Evolutionary conservation across 1,139 yeast genomes (phyloP).

Genomic region (Sugiyamaella novakii): DNA sequence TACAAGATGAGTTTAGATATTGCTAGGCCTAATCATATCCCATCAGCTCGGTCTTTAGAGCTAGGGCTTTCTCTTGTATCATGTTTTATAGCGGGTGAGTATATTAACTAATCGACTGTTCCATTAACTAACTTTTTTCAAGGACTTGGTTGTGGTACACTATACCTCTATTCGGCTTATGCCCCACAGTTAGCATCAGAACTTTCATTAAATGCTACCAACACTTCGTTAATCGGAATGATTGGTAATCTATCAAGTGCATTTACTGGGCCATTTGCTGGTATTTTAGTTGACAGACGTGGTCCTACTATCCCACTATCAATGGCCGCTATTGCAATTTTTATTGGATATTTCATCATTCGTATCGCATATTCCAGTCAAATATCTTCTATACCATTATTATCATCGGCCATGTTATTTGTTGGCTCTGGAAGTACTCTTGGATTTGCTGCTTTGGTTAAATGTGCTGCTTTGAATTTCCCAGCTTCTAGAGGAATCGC

Average conservation of each 20-base stretch:
- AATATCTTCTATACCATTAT: constrained; percentile 32
- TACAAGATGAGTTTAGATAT: constrained; percentile 3
- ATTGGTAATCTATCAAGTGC: constrained; percentile 64
- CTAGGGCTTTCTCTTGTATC: constrained; percentile 32
- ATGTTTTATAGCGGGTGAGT: constrained; percentile 38
- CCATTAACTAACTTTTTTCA: constrained; percentile 1
- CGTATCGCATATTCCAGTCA: constrained; percentile 32
- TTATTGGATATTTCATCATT: constrained; percentile 40
- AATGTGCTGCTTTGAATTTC: constrained; percentile 48
- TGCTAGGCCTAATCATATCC: constrained; percentile 3
- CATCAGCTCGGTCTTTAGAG: constrained; percentile 21
- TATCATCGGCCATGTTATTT: constrained; percentile 38
- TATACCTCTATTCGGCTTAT: constrained; percentile 63
- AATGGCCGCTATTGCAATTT: constrained; percentile 37
- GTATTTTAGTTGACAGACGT: constrained; percentile 56
- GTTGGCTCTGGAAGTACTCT: constrained; percentile 46
- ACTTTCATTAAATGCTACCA: constrained; percentile 55
- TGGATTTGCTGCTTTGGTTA: constrained; percentile 45
- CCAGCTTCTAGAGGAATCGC: constrained; percentile 45
- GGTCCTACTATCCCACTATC: constrained; percentile 52
- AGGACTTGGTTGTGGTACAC: constrained; percentile 57
- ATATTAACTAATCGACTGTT: neutral
- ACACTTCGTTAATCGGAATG: constrained; percentile 58
- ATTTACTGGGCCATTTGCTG: constrained; percentile 62
- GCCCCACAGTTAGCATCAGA: constrained; percentile 64